Percentiles rank a stretch among this genome's conserved stretches.
phyloP scores from a whole-genome alignment of 2,329 filamentous ascomycete genomes.

The Colletotrichum somersetense region DNA sequence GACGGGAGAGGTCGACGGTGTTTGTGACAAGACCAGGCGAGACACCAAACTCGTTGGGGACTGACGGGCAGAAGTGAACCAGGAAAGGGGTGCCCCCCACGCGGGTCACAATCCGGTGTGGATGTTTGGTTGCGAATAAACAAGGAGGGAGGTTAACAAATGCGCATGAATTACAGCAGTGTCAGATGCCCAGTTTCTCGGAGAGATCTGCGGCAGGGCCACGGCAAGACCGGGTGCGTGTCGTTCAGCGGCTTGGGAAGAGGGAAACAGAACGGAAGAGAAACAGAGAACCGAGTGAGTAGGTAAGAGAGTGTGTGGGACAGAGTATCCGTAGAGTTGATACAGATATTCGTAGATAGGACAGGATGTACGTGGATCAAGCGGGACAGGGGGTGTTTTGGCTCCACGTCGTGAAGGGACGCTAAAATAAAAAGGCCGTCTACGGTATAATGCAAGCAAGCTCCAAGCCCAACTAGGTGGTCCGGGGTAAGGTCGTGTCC shows the following conservation, averaged over 20 bases:
- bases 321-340: slow-evolving; percentile 11
- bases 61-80: slow-evolving; percentile 16
- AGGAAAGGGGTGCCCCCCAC: slow-evolving; percentile 24
- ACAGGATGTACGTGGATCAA: slow-evolving; percentile 9
- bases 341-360: slow-evolving; percentile 6
- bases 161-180: background rate
- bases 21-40: slow-evolving; percentile 18
- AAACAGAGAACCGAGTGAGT: background rate
- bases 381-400: slow-evolving; percentile 8
- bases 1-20: slow-evolving; percentile 7
- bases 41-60: slow-evolving; percentile 4
- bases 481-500: slow-evolving; percentile 4
- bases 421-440: slow-evolving; percentile 16
- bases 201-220: background rate
- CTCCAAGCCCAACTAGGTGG: slow-evolving; percentile 7
- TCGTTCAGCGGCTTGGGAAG: background rate
- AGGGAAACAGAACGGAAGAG: background rate
- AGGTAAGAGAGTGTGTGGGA: background rate
- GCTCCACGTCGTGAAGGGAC: slow-evolving; percentile 16
- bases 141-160: background rate
- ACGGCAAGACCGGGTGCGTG: slow-evolving; percentile 1
- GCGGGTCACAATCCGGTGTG: slow-evolving; percentile 13
- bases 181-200: background rate
- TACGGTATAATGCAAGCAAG: slow-evolving; percentile 15
- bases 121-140: background rate